A percentile compares a stretch with the other conserved stretches of the same genome.
Evolutionary conservation across 2,329 filamentous ascomycete genomes (phyloP).

Genomic region (Pseudocercospora crystallina): DNA sequence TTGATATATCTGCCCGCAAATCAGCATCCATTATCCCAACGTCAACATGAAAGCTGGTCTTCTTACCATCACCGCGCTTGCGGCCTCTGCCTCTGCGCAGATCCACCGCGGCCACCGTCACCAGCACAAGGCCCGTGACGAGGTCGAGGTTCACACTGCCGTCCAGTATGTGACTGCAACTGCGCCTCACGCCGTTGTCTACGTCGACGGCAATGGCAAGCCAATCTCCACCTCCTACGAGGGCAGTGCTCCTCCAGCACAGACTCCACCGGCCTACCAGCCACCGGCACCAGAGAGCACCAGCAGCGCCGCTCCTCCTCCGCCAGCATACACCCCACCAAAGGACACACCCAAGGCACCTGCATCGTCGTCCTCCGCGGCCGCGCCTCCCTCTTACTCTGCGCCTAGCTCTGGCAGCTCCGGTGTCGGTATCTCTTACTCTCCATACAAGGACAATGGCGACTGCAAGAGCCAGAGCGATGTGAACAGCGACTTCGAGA

Average conservation of each 20-base stretch:
- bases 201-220: slow-evolving; percentile 59
- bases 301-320: slow-evolving; percentile 15
- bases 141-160: slow-evolving; percentile 32
- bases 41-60: slow-evolving; percentile 35
- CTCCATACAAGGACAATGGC: slow-evolving; percentile 56
- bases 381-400: neutral
- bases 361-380: slow-evolving; percentile 4
- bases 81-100: slow-evolving; percentile 27
- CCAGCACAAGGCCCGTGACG: slow-evolving; percentile 38
- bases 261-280: slow-evolving; percentile 9
- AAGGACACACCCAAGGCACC: slow-evolving; percentile 6
- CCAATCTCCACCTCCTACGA: slow-evolving; percentile 39
- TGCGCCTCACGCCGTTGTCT: slow-evolving; percentile 56
- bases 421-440: slow-evolving; percentile 57
- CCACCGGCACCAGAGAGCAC: slow-evolving; percentile 15
- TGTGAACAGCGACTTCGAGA: slow-evolving; percentile 64
- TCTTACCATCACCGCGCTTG: slow-evolving; percentile 28
- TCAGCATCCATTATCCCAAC: slow-evolving; percentile 9
- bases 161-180: slow-evolving; percentile 41
- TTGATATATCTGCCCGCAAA: neutral
- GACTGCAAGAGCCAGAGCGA: slow-evolving; percentile 66
- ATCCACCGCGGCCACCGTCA: slow-evolving; percentile 38
- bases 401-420: slow-evolving; percentile 12
- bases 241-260: slow-evolving; percentile 9
- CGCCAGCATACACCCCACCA: slow-evolving; percentile 17